Evolutionary conservation across 768 basidiomycete species (phyloP).

Genomic region (Trametes villosa): DNA sequence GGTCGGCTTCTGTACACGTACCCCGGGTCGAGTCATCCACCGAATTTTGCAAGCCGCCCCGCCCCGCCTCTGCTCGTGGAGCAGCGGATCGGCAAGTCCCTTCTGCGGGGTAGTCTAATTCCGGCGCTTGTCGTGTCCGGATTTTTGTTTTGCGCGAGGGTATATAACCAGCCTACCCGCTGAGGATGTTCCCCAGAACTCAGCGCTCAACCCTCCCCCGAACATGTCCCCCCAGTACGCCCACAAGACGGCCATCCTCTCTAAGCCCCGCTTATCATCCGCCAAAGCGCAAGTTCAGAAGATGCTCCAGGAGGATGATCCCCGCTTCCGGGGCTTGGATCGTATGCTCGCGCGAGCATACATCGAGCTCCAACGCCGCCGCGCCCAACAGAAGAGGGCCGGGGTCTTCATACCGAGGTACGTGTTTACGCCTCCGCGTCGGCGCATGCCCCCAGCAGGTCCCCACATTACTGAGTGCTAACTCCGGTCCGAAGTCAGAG

Average conservation of each 20-base stretch:
- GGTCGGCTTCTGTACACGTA: neutral
- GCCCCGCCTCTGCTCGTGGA: neutral
- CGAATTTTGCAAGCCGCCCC: slow-evolving; percentile 1
- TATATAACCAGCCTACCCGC: neutral
- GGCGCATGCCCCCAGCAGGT: too few relatives aligned
- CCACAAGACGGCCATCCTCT: neutral
- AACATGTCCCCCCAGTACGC: slow-evolving; percentile 20
- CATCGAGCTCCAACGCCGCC: slow-evolving; percentile 12
- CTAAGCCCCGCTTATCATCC: neutral
- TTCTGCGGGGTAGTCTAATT: neutral
- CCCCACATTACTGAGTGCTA: too few relatives aligned
- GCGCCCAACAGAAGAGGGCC: slow-evolving; percentile 4
- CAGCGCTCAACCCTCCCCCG: neutral
- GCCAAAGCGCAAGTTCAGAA: slow-evolving; percentile 12
- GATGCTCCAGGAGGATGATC: slow-evolving; percentile 16
- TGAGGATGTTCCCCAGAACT: neutral
- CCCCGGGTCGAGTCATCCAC: slow-evolving; percentile 13
- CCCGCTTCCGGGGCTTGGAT: slow-evolving; percentile 19
- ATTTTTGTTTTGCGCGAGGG: neutral
- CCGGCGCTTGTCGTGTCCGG: neutral
- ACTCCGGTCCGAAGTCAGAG: too few relatives aligned
- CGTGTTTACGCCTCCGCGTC: neutral
- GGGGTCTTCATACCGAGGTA: slow-evolving; percentile 19
- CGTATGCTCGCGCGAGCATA: slow-evolving; percentile 22
- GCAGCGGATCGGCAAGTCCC: neutral